Conservation (phyloP, 441 rosid species). For the Francoa sonchifolia region DNA sequence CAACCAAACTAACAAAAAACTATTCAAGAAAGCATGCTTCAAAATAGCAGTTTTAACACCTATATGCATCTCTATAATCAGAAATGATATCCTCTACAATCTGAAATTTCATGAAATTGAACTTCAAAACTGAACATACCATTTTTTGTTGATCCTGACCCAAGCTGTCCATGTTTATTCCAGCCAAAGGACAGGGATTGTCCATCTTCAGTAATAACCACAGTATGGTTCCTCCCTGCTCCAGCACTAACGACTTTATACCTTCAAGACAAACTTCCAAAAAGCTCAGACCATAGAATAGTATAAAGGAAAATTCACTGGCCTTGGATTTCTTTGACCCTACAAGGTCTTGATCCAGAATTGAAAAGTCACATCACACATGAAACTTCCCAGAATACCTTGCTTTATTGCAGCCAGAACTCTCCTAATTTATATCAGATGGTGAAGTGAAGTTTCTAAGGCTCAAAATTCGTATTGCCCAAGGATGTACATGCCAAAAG, state of each 20-base stretch:
- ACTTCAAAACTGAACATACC: constrained; percentile 28
- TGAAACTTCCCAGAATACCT: too few species aligned
- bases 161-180: constrained; percentile 96
- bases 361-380: too few species aligned
- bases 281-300: too few species aligned
- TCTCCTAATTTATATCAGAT: not conserved
- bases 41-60: not conserved
- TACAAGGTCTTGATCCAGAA: too few species aligned
- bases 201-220: constrained; percentile 75
- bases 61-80: not conserved
- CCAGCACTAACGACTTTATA: constrained; percentile 62
- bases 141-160: constrained; percentile 63
- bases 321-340: too few species aligned
- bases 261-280: constrained; percentile 30
- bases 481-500: too few species aligned
- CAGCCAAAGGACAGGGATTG: constrained; percentile 82
- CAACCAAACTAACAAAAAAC: not conserved
- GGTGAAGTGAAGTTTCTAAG: too few species aligned
- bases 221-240: constrained; percentile 71
- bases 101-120: not conserved
- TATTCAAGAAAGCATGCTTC: not conserved
- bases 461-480: too few species aligned
- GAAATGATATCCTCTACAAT: too few species aligned
- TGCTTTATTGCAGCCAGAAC: not conserved
- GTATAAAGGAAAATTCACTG: too few species aligned